Evolutionary conservation across 306 rosid genomes (phyloP), one percentile per base, ranked within the genome.

Genomic region (Corylus avellana): DNA sequence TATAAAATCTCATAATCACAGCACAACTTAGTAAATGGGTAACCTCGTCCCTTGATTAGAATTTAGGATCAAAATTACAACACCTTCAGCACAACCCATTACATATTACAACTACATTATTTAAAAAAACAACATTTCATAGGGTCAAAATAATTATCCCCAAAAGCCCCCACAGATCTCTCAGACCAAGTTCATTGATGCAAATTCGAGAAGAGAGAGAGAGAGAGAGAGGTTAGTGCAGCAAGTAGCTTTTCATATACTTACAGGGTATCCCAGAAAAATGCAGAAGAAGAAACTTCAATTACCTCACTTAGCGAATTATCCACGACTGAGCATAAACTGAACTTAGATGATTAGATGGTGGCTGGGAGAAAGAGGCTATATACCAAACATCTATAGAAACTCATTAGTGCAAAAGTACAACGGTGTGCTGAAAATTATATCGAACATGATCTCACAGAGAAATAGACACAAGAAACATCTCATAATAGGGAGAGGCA

Each of bases 361-460:
- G 56, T 71, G 35, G 61, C 72, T 72, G 50, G 39, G 56, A 73
- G 54, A 14, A 76, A 76, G 63, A 50, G 18, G 48, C 76, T 68
- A 75, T 69, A 48, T 71, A 83, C 83, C 51, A 77, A 77, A 83
- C 51, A 48, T 73, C 22, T 55, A 12, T 51, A 55, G 4, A 39
- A 73, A 55, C 16, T 53, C 32, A 55, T 10, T 42, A 67, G 51
- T 18, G 68, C 16, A 75, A 63, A 73, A 86, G 80, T 81, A 87
- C 85, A 84, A 12, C 4, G 57, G 81, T 73, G 13, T 59, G 66
- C 59, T 29, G 75, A 75, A 75, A 84, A 77, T 20, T 84, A 75
- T 72, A 79, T 74, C 55, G 44, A 18, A 67, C 71, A 58, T 67
- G 79, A 84, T 59, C 35, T 79, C 4, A 70, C 74, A 67, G 44